Evolutionary conservation across 495 filamentous ascomycete species (phyloP), one percentile per base, ranked within the genome.

Genomic region (Pyrenula massariospora): DNA sequence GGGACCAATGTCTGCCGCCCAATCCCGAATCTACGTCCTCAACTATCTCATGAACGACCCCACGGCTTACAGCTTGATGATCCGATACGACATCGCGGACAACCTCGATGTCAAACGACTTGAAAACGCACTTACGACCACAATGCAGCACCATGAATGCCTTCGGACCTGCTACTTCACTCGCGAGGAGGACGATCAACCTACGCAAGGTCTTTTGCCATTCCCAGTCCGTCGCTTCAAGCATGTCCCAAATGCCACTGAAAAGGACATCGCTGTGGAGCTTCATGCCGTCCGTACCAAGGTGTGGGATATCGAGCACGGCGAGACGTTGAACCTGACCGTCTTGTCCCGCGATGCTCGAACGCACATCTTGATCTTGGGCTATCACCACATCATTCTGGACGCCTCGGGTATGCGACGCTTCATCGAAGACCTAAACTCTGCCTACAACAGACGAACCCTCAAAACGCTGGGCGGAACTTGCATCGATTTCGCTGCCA

Each of bases 11-110:
- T 70, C 69, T 8, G 62, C 65, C n/a, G 63, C 23, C 10, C 72
- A 75, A 54, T 64, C 66, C 0, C 59, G 71, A 10, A 63, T 76
- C 50, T 76, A 68, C 68, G 73, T 75, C 54, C 53, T 65, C 25
- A 57, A 20, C 0, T 55, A 54, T 11, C 52, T 63, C 20, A 50
- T 69, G 22, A 48, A 65, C 20, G 64, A 71, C 53, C 58, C 52
- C n/a, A 70, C 68, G 0, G 62, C 65, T 12, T 66, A 63, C 55
- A 73, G 68, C 52, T 49, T 48, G 12, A 47, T 42, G 2, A 54
- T 56, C 49, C 55, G 48, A 22, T 62, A 58, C 22, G 36, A 31
- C 11, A 12, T 64, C 12, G 5, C 51, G 3, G 62, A 57, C 12
- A 56, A 36, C 15, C 10, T 64, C 10, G 54, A 57, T 1, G 31